phyloP scores from a whole-genome alignment of 257 asterid genomes.

The Mentha longifolia region DNA sequence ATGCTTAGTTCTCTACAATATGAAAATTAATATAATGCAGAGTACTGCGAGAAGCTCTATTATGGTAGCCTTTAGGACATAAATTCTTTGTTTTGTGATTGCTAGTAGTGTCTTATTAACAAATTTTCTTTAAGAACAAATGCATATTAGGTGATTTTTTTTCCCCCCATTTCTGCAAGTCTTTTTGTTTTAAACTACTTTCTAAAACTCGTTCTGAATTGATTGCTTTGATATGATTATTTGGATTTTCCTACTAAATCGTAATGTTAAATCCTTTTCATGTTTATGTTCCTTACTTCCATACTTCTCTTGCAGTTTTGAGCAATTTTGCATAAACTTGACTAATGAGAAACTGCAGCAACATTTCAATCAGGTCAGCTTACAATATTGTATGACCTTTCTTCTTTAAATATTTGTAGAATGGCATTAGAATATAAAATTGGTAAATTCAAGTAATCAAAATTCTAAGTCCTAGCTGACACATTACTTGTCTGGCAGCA shows the following conservation, averaged over 20 bases:
- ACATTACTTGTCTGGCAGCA: slow-evolving; percentile 57
- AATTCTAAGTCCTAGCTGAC: slow-evolving; percentile 27
- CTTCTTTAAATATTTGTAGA: slow-evolving; percentile 10
- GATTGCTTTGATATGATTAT: not conserved
- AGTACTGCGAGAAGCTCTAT: slow-evolving; percentile 40
- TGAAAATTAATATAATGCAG: slow-evolving; percentile 51
- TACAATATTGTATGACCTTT: slow-evolving; percentile 18
- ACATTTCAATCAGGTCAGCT: slow-evolving; percentile 89
- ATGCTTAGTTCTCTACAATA: slow-evolving; percentile 76
- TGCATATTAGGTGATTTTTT: not conserved
- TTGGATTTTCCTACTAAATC: slow-evolving; percentile 2
- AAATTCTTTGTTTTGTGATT: slow-evolving; percentile 15
- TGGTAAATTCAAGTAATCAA: slow-evolving; percentile 12
- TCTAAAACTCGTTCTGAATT: not conserved
- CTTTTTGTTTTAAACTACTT: slow-evolving; percentile 4
- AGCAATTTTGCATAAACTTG: slow-evolving; percentile 93
- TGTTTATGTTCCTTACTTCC: slow-evolving; percentile 25
- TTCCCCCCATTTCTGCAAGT: not conserved
- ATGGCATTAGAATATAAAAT: not conserved
- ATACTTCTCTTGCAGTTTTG: slow-evolving; percentile 69
- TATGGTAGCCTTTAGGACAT: slow-evolving; percentile 21
- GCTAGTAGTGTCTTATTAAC: slow-evolving; percentile 10
- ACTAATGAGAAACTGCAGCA: slow-evolving; percentile 97
- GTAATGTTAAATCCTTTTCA: slow-evolving; percentile 15
- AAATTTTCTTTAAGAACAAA: slow-evolving; percentile 5